Evolutionary conservation across 2,329 filamentous ascomycete species (phyloP), one percentile per base, ranked within the genome.

Genomic region (Biscogniauxia sp.): DNA sequence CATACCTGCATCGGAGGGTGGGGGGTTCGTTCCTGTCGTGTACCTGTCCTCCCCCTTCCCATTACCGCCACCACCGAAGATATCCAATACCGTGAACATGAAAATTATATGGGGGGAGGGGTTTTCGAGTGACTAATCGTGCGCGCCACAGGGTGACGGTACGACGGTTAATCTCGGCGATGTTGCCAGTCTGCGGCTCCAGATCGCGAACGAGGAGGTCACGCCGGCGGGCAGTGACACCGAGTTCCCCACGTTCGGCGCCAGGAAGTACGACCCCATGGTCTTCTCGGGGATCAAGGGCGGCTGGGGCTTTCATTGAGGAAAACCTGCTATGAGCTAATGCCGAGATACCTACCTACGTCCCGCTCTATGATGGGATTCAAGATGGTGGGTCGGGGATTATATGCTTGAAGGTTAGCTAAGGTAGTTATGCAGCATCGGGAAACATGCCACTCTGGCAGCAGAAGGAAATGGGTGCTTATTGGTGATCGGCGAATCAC

Each of bases 181-280:
- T 20, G 62, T 67, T 28, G 32, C 61, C 9, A 66, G 64, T 19
- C 51, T 69, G n/a, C 53, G 56, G 32, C 8, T 69, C 8, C 58
- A 65, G n/a, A 41, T 70, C 25, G 53, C 60, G 15, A 49, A 55
- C 20, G 61, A 66, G 25, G 56, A 64, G 52, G 53, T 70, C 51
- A 58, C 57, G 3, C 49, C 51, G 9, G 58, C 65, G 20, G 59
- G 53, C 2, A 61, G 55, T 28, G 53, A 58, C 20, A 60, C 41
- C 9, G 65, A 69, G 20, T 62, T 72, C 15, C 65, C 67, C 13
- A 57, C 51, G 51, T 64, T 64, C 28, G 64, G 60, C 41, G 66
- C 66, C 9, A 66, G 57, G 50, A 64, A 45, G 6, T 45, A 45
- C 11, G 13, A 15, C 37, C 5, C 13, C 17, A 45, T 45, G 37